Conservation (phyloP, 2,329 filamentous ascomycete genomes). For the Spiromastix sp. region DNA sequence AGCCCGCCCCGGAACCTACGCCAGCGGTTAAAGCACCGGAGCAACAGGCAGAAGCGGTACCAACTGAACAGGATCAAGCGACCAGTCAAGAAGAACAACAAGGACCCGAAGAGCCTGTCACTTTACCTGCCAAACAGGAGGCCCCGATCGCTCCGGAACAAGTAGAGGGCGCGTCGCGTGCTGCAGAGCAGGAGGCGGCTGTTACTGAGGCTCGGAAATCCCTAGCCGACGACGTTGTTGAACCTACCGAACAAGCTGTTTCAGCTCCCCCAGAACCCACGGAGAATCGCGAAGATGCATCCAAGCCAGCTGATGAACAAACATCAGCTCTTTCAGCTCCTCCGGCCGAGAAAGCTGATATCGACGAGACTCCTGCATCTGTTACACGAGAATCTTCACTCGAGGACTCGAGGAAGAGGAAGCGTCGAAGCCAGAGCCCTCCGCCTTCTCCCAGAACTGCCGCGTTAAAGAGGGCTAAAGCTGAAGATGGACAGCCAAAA, state of each 20-base stretch:
- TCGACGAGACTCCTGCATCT: conserved; percentile 18
- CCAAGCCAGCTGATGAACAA: background rate
- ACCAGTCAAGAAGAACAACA: no score
- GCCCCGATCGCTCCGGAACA: background rate
- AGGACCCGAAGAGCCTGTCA: no score
- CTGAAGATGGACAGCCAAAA: conserved; percentile 22
- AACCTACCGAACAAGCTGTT: background rate
- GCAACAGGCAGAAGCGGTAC: conserved; percentile 1
- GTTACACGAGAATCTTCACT: conserved; percentile 23
- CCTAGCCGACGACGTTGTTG: background rate
- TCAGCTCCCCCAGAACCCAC: conserved; percentile 1
- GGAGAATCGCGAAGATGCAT: conserved; percentile 2
- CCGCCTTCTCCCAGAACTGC: conserved; percentile 44
- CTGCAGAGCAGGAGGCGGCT: background rate
- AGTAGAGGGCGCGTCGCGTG: background rate
- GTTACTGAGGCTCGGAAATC: background rate
- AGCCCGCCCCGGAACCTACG: conserved; percentile 4
- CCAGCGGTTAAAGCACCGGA: conserved; percentile 2
- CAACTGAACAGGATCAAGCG: background rate
- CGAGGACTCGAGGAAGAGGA: conserved; percentile 54
- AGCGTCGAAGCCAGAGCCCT: conserved; percentile 55
- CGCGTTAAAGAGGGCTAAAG: conserved; percentile 46
- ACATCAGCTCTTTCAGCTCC: conserved; percentile 8
- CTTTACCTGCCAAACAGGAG: conserved; percentile 2
- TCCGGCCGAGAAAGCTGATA: conserved; percentile 11